These are phyloP conservation scores for Pterulicium gracile DNA, from an alignment of 1,284 basidiomycete genomes.

Conservation along the genomic window DNA sequence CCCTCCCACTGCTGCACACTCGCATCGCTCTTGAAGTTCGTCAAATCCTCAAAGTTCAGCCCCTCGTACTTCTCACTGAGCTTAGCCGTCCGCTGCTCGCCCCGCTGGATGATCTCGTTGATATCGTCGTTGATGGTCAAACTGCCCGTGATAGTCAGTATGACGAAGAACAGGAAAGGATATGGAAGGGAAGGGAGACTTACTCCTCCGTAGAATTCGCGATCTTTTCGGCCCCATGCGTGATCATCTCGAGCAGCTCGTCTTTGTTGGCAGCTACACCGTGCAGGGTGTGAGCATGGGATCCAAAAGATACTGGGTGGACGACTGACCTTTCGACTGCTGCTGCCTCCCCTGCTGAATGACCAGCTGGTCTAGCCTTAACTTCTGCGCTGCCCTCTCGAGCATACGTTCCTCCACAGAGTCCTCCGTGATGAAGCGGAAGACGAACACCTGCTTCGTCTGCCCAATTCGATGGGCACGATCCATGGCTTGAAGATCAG, in stretches of 20 bases:
- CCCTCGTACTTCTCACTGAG: constrained; percentile 90
- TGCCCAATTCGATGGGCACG: constrained; percentile 98
- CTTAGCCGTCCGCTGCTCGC: constrained; percentile 85
- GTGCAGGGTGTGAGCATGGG: background rate
- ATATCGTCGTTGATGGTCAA: constrained; percentile 87
- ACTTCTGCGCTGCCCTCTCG: constrained; percentile 93
- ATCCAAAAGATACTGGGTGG: constrained; percentile 1
- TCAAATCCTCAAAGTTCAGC: constrained; percentile 89
- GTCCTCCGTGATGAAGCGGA: constrained; percentile 93
- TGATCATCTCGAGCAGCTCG: constrained; percentile 96
- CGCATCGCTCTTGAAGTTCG: constrained; percentile 93
- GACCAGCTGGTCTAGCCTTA: constrained; percentile 92
- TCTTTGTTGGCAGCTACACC: constrained; percentile 82
- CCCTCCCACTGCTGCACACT: constrained; percentile 93
- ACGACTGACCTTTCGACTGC: constrained; percentile 45
- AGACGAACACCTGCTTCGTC: constrained; percentile 98
- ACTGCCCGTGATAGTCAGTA: constrained; percentile 36
- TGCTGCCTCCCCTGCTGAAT: constrained; percentile 91
- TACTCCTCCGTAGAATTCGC: constrained; percentile 70
- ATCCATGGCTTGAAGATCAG: constrained; percentile 98
- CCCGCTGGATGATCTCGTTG: constrained; percentile 86
- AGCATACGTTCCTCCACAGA: constrained; percentile 97
- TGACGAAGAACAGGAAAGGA: constrained; percentile 1
- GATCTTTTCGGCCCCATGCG: constrained; percentile 96
- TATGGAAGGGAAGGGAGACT: constrained; percentile 15